phyloP scores from a whole-genome alignment of 2,329 filamentous ascomycete species.

The Venturia oleaginea region DNA sequence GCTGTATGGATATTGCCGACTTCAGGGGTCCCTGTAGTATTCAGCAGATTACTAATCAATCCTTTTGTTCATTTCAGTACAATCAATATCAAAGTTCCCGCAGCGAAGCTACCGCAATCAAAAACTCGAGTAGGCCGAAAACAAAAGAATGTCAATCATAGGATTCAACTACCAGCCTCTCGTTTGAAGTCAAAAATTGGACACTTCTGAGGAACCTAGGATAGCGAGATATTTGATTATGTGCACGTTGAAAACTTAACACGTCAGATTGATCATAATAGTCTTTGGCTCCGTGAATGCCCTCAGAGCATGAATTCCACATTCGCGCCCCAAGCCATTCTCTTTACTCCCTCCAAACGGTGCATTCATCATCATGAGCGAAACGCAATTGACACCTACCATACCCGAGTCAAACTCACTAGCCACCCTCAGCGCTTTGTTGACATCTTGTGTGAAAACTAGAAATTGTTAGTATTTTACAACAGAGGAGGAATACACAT shows the following conservation, averaged over 20 bases:
- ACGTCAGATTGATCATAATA: slow-evolving; percentile 35
- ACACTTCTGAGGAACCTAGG: too few species aligned
- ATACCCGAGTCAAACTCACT: slow-evolving; percentile 18
- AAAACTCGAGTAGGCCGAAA: too few species aligned
- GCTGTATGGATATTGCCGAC: too few species aligned
- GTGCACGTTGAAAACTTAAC: background rate
- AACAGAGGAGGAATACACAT: too few species aligned
- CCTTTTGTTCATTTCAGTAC: too few species aligned
- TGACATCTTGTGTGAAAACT: slow-evolving; percentile 33
- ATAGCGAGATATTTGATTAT: background rate
- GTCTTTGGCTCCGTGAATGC: slow-evolving; percentile 44
- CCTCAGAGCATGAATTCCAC: slow-evolving; percentile 38
- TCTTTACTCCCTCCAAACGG: slow-evolving; percentile 46
- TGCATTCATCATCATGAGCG: slow-evolving; percentile 29
- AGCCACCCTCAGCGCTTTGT: slow-evolving; percentile 19
- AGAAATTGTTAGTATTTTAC: slow-evolving; percentile 31
- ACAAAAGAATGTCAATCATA: too few species aligned
- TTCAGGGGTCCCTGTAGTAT: too few species aligned
- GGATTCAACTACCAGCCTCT: too few species aligned
- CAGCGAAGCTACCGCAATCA: too few species aligned
- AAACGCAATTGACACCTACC: slow-evolving; percentile 25
- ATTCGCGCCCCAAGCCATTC: slow-evolving; percentile 42
- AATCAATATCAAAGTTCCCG: too few species aligned
- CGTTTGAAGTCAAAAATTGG: too few species aligned
- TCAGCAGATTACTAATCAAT: too few species aligned